Base-by-base conservation (phyloP, 805 yeast genomes). In the Wickerhamiella parazyma region DNA sequence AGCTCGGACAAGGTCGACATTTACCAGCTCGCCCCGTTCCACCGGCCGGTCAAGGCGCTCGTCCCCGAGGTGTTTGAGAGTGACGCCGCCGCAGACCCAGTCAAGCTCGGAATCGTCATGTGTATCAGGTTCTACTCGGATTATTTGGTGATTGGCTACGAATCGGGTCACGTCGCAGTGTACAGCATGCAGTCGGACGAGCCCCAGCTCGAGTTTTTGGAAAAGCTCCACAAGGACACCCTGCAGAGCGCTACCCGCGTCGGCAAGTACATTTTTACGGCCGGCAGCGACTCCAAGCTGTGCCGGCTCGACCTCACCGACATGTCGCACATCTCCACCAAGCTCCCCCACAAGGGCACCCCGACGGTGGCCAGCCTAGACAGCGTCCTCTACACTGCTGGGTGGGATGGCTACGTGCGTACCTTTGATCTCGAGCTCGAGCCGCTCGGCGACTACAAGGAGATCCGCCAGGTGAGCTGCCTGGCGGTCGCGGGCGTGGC, bases 1-100 rank as follows among this genome's bases (percentile, higher is more conserved):
- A 73, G 74, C 52, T 76, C 91, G 0, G 73, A 78, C 33, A 67
- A 68, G 26, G 69, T 80, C 48, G 94, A 82, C 53, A 55, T 83
- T 1, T 80, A 80, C 55, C 54, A 56, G 28, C 51, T 76, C 9
- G 35, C 38, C 22, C 46, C 47, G 18, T 50, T 51, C 36, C 33
- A 36, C 16, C 48, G 59, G n/a, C 57, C 40, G 39, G 39, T 17
- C 22, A 49, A 41, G 48, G 53, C 19, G 12, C 49, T 47, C 18
- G 45, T 29, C 6, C 51, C 49, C 16, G 38, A 48, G 16, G 35
- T 4, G 35, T 54, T 55, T 34, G 48, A 34, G 29, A 55, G 52
- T 22, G 42, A 41, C 18, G 38, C 36, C 22, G 40, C 37, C 7
- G 16, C 33, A 14, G 45, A 47, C 12, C 44, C 49, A 12, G 45